Conservation (phyloP, 371 early-diverging fungal genomes). For the Haplosporangium sp. region DNA sequence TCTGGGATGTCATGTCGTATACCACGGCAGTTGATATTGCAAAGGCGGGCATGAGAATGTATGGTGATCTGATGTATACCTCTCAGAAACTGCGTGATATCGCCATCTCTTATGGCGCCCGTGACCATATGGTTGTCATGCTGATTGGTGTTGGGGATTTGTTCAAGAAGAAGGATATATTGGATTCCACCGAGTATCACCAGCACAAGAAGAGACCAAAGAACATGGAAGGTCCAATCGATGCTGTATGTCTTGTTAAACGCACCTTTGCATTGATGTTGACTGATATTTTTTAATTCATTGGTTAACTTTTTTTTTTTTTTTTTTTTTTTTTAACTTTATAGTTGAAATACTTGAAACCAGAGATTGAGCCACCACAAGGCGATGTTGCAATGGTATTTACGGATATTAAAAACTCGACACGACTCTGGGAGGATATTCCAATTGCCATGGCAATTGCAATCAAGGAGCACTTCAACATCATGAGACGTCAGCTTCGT, state of each 20-base stretch:
- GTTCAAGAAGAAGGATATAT: constrained; percentile 59
- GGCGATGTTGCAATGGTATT: constrained; percentile 93
- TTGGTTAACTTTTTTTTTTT: too few species aligned
- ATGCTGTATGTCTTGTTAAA: constrained; percentile 60
- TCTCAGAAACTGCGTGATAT: constrained; percentile 89
- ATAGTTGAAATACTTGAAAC: constrained; percentile 73
- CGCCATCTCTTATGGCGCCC: constrained; percentile 86
- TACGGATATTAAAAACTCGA: constrained; percentile 96
- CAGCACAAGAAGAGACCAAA: constrained; percentile 49
- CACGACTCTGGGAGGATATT: constrained; percentile 92
- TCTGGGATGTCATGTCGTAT: constrained; percentile 89
- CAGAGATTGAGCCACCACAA: constrained; percentile 87
- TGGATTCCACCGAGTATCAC: constrained; percentile 20
- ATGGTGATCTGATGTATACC: constrained; percentile 78
- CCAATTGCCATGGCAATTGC: constrained; percentile 91
- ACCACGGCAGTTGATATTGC: constrained; percentile 90
- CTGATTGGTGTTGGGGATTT: constrained; percentile 84
- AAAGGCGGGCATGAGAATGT: constrained; percentile 72
- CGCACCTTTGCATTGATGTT: neutral
- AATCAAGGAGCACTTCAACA: constrained; percentile 87
- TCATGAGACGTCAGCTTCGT: constrained; percentile 88
- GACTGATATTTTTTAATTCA: neutral
- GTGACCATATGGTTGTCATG: constrained; percentile 87
- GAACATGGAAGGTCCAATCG: constrained; percentile 63
- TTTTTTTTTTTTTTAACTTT: too few species aligned